These are phyloP conservation scores for Tylopilus sp. DNA, from an alignment of 768 basidiomycete species.

Conservation along the genomic window DNA sequence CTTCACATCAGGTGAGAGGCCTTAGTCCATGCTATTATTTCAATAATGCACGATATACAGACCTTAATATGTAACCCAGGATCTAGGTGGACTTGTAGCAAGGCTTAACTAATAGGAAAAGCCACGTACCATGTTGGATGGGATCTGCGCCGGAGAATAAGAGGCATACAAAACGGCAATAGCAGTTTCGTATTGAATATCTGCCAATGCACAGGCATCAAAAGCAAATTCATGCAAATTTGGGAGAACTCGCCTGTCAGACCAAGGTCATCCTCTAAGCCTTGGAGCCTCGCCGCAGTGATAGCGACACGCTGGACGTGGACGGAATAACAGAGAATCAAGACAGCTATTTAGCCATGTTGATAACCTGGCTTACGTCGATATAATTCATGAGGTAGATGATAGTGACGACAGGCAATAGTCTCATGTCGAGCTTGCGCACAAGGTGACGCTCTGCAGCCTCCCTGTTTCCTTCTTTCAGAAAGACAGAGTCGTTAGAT, in stretches of 20 bases:
- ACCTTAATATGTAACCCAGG: constrained; percentile 53
- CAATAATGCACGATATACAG: constrained; percentile 1
- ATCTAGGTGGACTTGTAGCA: constrained; percentile 34
- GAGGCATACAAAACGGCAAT: constrained; percentile 54
- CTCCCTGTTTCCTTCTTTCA: constrained; percentile 8
- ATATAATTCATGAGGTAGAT: constrained; percentile 29
- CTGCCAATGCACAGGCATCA: constrained; percentile 30
- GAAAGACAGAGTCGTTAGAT: constrained; percentile 9
- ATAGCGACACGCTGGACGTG: constrained; percentile 35
- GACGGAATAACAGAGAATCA: not conserved
- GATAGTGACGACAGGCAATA: constrained; percentile 27
- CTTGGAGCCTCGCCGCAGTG: constrained; percentile 37
- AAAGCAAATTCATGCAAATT: not conserved
- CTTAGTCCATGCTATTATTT: not conserved
- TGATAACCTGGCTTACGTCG: constrained; percentile 10
- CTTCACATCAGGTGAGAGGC: constrained; percentile 27
- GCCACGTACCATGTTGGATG: constrained; percentile 56
- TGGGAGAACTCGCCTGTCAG: constrained; percentile 24
- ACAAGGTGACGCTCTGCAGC: constrained; percentile 23
- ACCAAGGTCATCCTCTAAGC: constrained; percentile 38
- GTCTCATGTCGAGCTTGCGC: constrained; percentile 26
- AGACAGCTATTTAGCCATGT: not conserved
- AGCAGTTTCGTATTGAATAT: constrained; percentile 49
- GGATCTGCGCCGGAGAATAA: constrained; percentile 62
- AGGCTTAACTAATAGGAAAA: too few relatives aligned